Base-by-base conservation (phyloP, 768 basidiomycete genomes). In the Floccularia luteovirens region DNA sequence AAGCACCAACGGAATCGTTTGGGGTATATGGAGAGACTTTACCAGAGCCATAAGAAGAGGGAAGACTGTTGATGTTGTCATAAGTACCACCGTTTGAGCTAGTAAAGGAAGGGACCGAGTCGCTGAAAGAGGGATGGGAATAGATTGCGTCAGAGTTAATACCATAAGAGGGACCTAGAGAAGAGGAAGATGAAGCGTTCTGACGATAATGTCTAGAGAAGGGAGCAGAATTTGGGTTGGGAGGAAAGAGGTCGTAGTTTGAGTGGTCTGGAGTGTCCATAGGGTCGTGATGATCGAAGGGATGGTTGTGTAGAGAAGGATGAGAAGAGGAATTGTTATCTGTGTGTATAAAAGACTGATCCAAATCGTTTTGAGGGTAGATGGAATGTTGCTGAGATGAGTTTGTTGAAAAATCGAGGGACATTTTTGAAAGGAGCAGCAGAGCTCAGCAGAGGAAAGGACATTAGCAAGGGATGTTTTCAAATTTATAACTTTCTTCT, bases 11-110 rank as follows among this genome's bases (percentile, higher is more conserved):
- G 31, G 76, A 64, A 57, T 86, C 84, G 49, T 59, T 79, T 24
- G 83, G 82, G 10, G 82, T 82, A 31, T 85, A 66, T 0, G 86
- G 82, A 14, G 86, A 86, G 36, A 79, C 80, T 59, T 85, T 87
- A 46, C 82, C 83, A 43, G 76, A 79, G 63, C 69, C 72, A 61
- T 79, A 76, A 12, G 78, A 80, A 2, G 79, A 79, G 1, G 78
- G 66, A 16, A 81, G 62, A 46, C 73, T 74, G 56, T 65, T 64
- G 56, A 80, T 77, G 51, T 82, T 70, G 55, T 82, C 81, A 60
- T 82, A 86, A 8, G 77, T 68, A 55, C 67, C 67, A 40, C 65
- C 54, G 48, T 65, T 73, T 7, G 74, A 63, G 31, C 66, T 61
- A 24, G 67, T 66, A 59, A 82, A 83, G 8, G 78, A 61, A 13